Percentiles rank a stretch among this genome's conserved stretches.
phyloP scores from a whole-genome alignment of 2,329 filamentous ascomycete genomes.

The Fusarium sp. region DNA sequence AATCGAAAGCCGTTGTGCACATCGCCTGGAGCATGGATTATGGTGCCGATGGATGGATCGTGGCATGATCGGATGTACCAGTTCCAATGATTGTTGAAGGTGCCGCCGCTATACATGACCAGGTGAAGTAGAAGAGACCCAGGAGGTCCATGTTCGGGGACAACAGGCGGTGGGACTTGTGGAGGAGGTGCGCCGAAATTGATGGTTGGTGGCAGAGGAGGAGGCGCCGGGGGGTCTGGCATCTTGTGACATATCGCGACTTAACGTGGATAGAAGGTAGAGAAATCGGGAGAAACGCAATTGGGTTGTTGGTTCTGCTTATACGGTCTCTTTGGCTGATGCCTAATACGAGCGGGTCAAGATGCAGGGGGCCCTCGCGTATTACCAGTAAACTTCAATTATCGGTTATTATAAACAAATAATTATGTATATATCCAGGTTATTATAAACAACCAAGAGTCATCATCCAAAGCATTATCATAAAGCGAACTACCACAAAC shows the following conservation, averaged over 20 bases:
- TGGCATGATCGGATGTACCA: not conserved
- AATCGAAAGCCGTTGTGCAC: not conserved
- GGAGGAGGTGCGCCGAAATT: not conserved
- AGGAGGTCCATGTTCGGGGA: rapidly evolving
- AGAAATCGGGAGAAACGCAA: no score
- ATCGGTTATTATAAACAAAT: not conserved
- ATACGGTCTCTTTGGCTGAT: rapidly evolving
- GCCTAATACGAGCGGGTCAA: not conserved
- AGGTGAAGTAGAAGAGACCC: not conserved
- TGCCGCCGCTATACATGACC: not conserved
- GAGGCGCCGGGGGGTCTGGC: rapidly evolving
- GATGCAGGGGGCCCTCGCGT: not conserved
- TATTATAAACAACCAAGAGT: not conserved
- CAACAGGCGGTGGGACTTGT: not conserved
- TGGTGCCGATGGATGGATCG: rapidly evolving
- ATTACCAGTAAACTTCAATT: no score
- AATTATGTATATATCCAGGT: not conserved
- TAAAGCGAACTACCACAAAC: constrained; percentile 23
- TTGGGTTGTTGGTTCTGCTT: not conserved
- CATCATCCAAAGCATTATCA: no score
- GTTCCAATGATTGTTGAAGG: constrained; percentile 3
- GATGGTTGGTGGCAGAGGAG: not conserved
- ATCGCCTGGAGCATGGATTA: not conserved
- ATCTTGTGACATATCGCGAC: not conserved
- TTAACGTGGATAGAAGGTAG: no score